These are phyloP conservation scores for Fusarium denticulatum DNA, from an alignment of 2,329 filamentous ascomycete genomes.

Conservation along the genomic window DNA sequence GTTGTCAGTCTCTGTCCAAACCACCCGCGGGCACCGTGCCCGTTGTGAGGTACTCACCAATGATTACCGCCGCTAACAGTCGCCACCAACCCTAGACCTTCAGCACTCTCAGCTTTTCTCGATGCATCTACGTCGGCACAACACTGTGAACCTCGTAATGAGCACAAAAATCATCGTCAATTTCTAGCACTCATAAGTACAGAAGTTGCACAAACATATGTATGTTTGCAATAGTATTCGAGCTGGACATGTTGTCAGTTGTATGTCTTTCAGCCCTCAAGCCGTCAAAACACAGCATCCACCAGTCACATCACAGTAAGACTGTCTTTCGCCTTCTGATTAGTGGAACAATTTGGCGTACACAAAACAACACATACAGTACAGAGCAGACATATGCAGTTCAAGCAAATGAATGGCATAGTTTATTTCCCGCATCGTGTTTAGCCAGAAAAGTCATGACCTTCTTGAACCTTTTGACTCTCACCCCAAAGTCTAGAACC, in stretches of 20 bases:
- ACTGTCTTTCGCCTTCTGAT: neutral
- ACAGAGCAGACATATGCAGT: neutral
- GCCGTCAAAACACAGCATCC: neutral
- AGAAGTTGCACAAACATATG: no score
- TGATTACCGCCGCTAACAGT: neutral
- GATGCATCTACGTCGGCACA: neutral
- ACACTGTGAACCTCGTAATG: no score
- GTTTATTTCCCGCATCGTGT: constrained; percentile 13
- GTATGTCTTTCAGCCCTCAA: neutral
- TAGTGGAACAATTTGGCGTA: constrained; percentile 16
- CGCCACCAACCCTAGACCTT: constrained; percentile 12
- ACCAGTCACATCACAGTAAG: neutral
- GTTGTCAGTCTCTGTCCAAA: neutral
- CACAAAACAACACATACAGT: neutral
- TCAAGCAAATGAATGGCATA: neutral
- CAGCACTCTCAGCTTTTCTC: neutral
- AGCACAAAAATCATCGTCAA: neutral
- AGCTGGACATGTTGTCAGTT: neutral
- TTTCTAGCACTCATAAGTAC: neutral
- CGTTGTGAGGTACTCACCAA: neutral
- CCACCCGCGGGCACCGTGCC: neutral
- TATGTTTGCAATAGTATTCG: no score
- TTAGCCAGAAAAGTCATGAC: constrained; percentile 6
- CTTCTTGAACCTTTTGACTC: constrained; percentile 15
- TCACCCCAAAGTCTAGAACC: constrained; percentile 15